phyloP scores from a whole-genome alignment of 306 rosid genomes.

The Quercus mongolica region DNA sequence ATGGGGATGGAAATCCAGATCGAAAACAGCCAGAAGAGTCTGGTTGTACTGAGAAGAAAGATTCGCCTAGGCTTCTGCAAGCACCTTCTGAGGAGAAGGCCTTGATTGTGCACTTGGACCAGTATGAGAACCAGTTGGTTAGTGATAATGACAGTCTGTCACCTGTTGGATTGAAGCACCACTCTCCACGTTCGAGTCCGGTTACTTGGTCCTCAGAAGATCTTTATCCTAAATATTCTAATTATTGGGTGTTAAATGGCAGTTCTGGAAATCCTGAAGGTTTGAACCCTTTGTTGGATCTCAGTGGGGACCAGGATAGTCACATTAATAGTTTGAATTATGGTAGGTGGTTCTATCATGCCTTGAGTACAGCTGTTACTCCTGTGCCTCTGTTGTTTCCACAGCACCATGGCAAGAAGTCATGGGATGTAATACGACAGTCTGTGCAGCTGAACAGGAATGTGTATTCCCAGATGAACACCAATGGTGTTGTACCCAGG shows the following conservation, averaged over 20 bases:
- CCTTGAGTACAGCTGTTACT: conserved; percentile 15
- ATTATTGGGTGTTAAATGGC: conserved; percentile 12
- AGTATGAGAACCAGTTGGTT: conserved; percentile 28
- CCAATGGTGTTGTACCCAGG: conserved; percentile 32
- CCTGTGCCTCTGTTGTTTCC: conserved; percentile 22
- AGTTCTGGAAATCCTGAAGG: conserved; percentile 26
- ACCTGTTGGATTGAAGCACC: conserved; percentile 23
- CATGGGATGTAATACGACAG: conserved; percentile 37
- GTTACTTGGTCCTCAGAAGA: conserved; percentile 30
- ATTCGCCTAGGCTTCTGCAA: conserved; percentile 1
- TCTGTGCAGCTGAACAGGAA: conserved; percentile 31
- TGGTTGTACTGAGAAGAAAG: conserved; percentile 18
- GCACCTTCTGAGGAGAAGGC: not conserved
- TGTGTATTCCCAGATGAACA: conserved; percentile 23
- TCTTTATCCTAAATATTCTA: conserved; percentile 31
- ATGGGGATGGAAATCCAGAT: conserved; percentile 29
- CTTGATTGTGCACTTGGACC: not conserved
- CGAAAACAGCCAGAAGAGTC: conserved; percentile 8
- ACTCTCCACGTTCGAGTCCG: conserved; percentile 20
- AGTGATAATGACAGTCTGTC: conserved; percentile 12
- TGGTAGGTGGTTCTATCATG: conserved; percentile 28
- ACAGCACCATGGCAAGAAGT: conserved; percentile 29
- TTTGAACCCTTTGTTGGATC: conserved; percentile 37
- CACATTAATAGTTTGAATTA: conserved; percentile 27
- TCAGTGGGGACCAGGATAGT: conserved; percentile 40